Evolutionary conservation across 345 rosid species (phyloP), one percentile per base, ranked within the genome.

Genomic region (Microcos paniculata): DNA sequence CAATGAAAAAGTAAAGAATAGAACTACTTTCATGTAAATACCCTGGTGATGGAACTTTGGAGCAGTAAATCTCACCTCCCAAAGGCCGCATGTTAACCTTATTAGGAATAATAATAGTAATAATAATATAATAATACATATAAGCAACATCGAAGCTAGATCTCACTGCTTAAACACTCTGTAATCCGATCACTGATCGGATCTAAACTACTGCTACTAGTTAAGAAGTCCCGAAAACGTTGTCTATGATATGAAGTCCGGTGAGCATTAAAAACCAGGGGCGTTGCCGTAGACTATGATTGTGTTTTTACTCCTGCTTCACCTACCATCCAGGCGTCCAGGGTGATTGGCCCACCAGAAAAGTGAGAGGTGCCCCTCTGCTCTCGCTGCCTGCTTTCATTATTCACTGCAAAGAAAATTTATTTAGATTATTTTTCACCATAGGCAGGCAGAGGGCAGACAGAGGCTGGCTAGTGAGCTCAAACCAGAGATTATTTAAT

Each of bases 61-160:
- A 66, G 52, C 33, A 43, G 31, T 66, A 42, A 66, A 66, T 66
- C 71, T 12, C 71, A 23, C 6, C 45, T 67, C 55, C 56, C 71
- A 26, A 67, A 24, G 72, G 7, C n/a, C 38, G 4, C 52, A 45
- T 26, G 15, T 46, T 46, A n/a, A n/a, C n/a, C n/a, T n/a, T n/a
- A n/a, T n/a, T n/a, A n/a, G n/a, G n/a, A n/a, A n/a, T n/a, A n/a
- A n/a, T n/a, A n/a, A n/a, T n/a, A n/a, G n/a, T n/a, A n/a, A n/a
- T n/a, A n/a, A n/a, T n/a, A n/a, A n/a, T n/a, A n/a, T 24, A 43
- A 13, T 13, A 66, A 43, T 45, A 66, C n/a, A 23, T 66, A 26
- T 35, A 3, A 26, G 2, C 8, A 18, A 16, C 6, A 35, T 2
- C 38, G 6, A 35, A 35, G 38, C 38, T 35, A 35, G 38, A 35